phyloP scores from a whole-genome alignment of 2,329 filamentous ascomycete species.

The Xylariaceae sp. region DNA sequence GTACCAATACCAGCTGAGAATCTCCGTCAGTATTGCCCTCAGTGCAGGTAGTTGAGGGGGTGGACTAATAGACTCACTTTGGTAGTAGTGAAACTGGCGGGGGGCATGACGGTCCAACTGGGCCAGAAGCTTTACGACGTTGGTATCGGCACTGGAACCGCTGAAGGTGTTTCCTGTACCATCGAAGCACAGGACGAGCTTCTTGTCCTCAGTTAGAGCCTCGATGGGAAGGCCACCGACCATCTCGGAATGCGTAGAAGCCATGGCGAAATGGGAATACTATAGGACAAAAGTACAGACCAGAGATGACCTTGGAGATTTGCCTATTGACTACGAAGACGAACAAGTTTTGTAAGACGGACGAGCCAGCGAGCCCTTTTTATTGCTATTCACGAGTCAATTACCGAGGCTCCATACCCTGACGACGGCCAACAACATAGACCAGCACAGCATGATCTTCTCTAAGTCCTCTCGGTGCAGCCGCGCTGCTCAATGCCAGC shows the following conservation, averaged over 20 bases:
- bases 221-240: not conserved
- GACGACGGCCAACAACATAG: not conserved
- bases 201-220: slow-evolving; percentile 21
- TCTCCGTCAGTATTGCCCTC: not conserved
- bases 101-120: slow-evolving; percentile 42
- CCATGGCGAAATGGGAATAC: not conserved
- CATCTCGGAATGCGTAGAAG: not conserved
- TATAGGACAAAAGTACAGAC: not conserved
- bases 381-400: not conserved
- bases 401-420: not conserved
- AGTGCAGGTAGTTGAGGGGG: too few relatives aligned
- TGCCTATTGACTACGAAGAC: not conserved
- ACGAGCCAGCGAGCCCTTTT: not conserved
- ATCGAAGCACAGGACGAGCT: slow-evolving; percentile 45
- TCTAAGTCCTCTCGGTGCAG: not conserved
- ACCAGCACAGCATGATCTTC: not conserved
- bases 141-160: slow-evolving; percentile 46
- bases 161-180: slow-evolving; percentile 45
- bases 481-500: not conserved
- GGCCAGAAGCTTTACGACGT: slow-evolving; percentile 47
- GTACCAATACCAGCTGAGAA: slow-evolving; percentile 44
- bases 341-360: not conserved
- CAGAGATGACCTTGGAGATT: not conserved
- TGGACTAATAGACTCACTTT: slow-evolving; percentile 32
- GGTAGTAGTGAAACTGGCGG: slow-evolving; percentile 46